Evolutionary conservation across 495 filamentous ascomycete species (phyloP).

Genomic region (Penicillium steckii): DNA sequence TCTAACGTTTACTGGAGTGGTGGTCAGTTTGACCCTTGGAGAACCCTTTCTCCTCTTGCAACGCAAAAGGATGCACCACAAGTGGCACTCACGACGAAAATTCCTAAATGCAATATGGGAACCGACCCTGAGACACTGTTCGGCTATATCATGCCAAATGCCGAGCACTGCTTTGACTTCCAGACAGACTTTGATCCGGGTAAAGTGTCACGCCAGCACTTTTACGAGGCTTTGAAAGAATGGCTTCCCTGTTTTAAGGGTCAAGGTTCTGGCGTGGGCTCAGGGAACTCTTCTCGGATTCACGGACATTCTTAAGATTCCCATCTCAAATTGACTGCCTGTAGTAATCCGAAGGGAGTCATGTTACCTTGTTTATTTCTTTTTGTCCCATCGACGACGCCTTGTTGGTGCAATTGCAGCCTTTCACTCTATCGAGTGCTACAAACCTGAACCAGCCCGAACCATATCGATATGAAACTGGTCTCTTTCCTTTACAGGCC

Average conservation of each 20-base stretch:
- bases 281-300: no score
- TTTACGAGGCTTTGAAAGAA: slow-evolving; percentile 39
- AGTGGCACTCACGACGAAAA: slow-evolving; percentile 33
- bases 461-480: no score
- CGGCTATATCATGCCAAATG: slow-evolving; percentile 47
- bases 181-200: slow-evolving; percentile 26
- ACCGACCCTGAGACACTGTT: slow-evolving; percentile 42
- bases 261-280: not conserved
- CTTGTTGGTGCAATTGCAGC: no score
- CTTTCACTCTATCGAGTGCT: no score
- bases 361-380: no score
- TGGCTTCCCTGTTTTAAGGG: slow-evolving; percentile 48
- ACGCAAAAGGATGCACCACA: slow-evolving; percentile 42
- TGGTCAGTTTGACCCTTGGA: slow-evolving; percentile 61
- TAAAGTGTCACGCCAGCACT: slow-evolving; percentile 32
- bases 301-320: no score
- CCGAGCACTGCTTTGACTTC: slow-evolving; percentile 56
- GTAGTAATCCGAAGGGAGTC: no score
- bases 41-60: slow-evolving; percentile 49
- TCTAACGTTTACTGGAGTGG: slow-evolving; percentile 56
- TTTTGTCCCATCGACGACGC: no score
- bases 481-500: no score
- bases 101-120: slow-evolving; percentile 47
- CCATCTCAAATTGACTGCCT: no score
- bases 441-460: no score